phyloP scores from a whole-genome alignment of 176 grass and related monocot genomes.

The maize (Zea mays) region Zm-B73-REFERENCE-NAM-5.0 NC_050097.1:239704001-239704500 shows the following conservation, averaged over 20 bases:
- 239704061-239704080: slow-evolving; percentile 6
- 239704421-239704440: not conserved
- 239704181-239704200: slow-evolving; percentile 33
- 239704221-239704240: slow-evolving; percentile 9
- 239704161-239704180: not conserved
- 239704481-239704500: slow-evolving; percentile 50
- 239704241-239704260: slow-evolving; percentile 22
- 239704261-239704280: slow-evolving; percentile 21
- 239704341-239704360: slow-evolving; percentile 1
- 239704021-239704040: not conserved
- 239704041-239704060: slow-evolving; percentile 29
- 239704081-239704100: not conserved
- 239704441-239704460: slow-evolving; percentile 39
- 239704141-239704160: not conserved
- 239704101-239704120: too few relatives aligned
- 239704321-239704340: not conserved
- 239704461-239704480: slow-evolving; percentile 55
- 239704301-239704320: slow-evolving; percentile 6
- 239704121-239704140: too few relatives aligned
- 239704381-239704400: slow-evolving; percentile 27
- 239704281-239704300: slow-evolving; percentile 23
- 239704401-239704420: slow-evolving; percentile 2
- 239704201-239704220: not conserved
- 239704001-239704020: too few relatives aligned
- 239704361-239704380: slow-evolving; percentile 7